Evolutionary conservation across 352 stramenopile species (phyloP).

Genomic region (Peronospora tabacina): DNA sequence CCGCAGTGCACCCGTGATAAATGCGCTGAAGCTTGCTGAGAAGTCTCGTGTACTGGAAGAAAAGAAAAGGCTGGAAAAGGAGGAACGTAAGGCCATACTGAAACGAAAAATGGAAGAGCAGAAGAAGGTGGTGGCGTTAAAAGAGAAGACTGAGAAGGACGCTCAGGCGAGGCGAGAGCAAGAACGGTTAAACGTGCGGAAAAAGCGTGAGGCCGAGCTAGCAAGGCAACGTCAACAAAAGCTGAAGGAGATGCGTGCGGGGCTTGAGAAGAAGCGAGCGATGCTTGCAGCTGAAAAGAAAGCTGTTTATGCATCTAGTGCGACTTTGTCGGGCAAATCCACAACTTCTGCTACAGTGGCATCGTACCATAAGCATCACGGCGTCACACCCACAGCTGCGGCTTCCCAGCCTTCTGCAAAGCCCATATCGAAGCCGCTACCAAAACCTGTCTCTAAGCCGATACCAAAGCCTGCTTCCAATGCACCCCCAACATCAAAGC

Average conservation of each 20-base stretch:
- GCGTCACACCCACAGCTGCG: conserved; percentile 17
- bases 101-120: conserved; percentile 70
- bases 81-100: conserved; percentile 52
- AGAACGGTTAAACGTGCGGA: conserved; percentile 59
- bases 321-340: conserved; percentile 7
- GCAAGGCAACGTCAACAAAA: conserved; percentile 55
- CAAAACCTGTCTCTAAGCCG: conserved; percentile 10
- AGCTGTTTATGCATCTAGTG: conserved; percentile 7
- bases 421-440: background rate
- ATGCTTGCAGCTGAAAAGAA: conserved; percentile 45
- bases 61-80: conserved; percentile 58
- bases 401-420: conserved; percentile 14
- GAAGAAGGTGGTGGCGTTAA: conserved; percentile 56
- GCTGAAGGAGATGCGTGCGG: conserved; percentile 57
- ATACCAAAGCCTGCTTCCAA: conserved; percentile 12
- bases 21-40: conserved; percentile 64
- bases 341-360: background rate
- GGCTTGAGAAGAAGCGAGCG: conserved; percentile 60
- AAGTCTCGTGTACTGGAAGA: conserved; percentile 55
- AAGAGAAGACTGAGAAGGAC: conserved; percentile 64
- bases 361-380: conserved; percentile 20
- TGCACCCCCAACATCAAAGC: conserved; percentile 6
- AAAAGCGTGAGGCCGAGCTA: conserved; percentile 56
- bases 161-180: conserved; percentile 61
- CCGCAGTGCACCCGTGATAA: conserved; percentile 49